Percentiles rank a stretch among this genome's conserved stretches.
Conservation (phyloP, 371 early-diverging fungal genomes). For the Syncephalastrum racemosum region DNA sequence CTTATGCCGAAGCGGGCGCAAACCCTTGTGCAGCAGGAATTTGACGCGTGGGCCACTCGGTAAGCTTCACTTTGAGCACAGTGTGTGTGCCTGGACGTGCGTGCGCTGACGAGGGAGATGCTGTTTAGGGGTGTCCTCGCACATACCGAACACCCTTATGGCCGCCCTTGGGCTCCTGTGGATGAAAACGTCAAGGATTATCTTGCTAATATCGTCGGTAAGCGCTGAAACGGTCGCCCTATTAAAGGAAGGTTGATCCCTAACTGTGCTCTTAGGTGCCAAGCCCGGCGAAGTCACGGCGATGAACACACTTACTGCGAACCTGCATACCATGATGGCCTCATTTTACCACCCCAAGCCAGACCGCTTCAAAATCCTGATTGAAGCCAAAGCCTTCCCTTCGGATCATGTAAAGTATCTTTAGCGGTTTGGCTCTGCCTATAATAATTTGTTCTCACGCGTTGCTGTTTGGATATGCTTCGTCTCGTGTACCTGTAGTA, state of each 20-base stretch:
- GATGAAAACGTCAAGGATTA: slow-evolving; percentile 77
- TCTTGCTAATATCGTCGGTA: slow-evolving; percentile 81
- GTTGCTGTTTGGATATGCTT: too few relatives aligned
- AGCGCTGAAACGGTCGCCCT: slow-evolving; percentile 1
- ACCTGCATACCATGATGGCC: slow-evolving; percentile 87
- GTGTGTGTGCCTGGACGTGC: slow-evolving; percentile 2
- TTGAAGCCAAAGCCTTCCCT: slow-evolving; percentile 94
- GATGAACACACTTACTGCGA: slow-evolving; percentile 91
- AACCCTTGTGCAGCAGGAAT: slow-evolving; percentile 77
- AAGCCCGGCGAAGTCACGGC: slow-evolving; percentile 81
- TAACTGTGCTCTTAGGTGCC: slow-evolving; percentile 58
- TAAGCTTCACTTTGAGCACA: slow-evolving; percentile 24
- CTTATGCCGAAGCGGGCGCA: slow-evolving; percentile 76
- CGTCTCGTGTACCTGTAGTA: slow-evolving; percentile 49
- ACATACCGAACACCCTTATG: slow-evolving; percentile 81
- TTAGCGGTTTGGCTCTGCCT: slow-evolving; percentile 27
- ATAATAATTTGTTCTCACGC: slow-evolving; percentile 47
- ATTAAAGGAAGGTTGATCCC: not conserved
- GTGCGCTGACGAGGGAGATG: not conserved
- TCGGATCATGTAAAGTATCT: slow-evolving; percentile 72
- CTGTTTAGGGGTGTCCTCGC: slow-evolving; percentile 74
- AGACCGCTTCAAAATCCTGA: slow-evolving; percentile 80
- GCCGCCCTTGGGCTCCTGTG: slow-evolving; percentile 88
- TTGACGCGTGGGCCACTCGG: slow-evolving; percentile 85
- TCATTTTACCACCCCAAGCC: slow-evolving; percentile 90